Evolutionary conservation across 257 asterid genomes (phyloP), one percentile per base, ranked within the genome.

Genomic region (Cruciata laevipes): DNA sequence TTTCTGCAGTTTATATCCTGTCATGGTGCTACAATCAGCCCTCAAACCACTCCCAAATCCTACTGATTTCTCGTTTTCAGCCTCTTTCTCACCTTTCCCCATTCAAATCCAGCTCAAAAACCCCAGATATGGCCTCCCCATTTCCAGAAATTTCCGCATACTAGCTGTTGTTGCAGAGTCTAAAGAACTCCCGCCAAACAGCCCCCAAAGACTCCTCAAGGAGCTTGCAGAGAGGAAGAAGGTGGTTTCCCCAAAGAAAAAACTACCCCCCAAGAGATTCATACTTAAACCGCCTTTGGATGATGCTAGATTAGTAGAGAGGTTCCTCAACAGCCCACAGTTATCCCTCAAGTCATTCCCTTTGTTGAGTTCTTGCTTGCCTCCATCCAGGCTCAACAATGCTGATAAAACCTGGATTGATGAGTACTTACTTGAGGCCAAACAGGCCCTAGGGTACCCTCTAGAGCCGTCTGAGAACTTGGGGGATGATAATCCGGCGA

Each of bases 301-400:
- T 70, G 99, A 94, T 53, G 78, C 80, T 5, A 79, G 66, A 76
- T 33, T 94, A 49, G 91, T 94, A 0, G 89, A 90, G 62, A 83
- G 99, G 77, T 94, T 94, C 75, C 86, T 94, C 31, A 94, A 90
- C 69, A 94, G 99, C 69, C 99, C 99, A 0, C 97, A 94, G 25
- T 77, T 94, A 44, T 94, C 97, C 0, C 71, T 94, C 5, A 94
- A 94, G 38, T 73, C 89, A 10, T 94, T 94, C 74, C 99, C 99
- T 38, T 69, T 94, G 30, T 57, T 94, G 82, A 94, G 99, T 69
- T 94, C 99, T 69, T 94, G 99, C 69, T 74, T 94, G 69, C 99
- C 99, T 17, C 83, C 88, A 31, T 64, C 84, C 30, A 81, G 85
- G 21, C 81, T 94, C 3, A 94, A 88, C 83, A 88, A 85, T 75